Percentiles rank a stretch among this genome's conserved stretches.
Conservation (phyloP, 148 eudicot species). For the Bassia scoparia region DNA sequence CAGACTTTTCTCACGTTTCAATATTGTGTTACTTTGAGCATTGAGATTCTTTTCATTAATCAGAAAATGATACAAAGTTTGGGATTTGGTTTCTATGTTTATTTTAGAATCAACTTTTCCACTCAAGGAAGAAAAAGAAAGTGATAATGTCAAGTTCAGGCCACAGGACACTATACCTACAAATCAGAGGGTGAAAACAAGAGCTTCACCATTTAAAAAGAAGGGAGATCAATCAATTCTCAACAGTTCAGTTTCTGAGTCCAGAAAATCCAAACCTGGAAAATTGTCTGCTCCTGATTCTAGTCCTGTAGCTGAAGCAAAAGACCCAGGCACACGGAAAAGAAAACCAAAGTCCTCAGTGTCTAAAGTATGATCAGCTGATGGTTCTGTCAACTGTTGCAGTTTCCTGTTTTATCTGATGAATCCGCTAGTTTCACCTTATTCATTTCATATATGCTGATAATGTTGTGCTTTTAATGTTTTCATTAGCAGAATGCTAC, state of each 20-base stretch:
- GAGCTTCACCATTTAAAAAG: slow-evolving; percentile 41
- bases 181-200: slow-evolving; percentile 40
- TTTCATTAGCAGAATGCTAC: slow-evolving; percentile 39
- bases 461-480: neutral
- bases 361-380: slow-evolving; percentile 47
- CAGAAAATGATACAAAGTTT: neutral
- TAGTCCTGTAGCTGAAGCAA: slow-evolving; percentile 38
- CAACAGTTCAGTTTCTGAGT: slow-evolving; percentile 34
- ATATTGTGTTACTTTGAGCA: neutral
- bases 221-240: slow-evolving; percentile 40
- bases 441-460: slow-evolving; percentile 16
- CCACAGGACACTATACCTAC: slow-evolving; percentile 36
- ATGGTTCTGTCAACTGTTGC: slow-evolving; percentile 3
- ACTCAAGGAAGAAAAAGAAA: slow-evolving; percentile 47
- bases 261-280: slow-evolving; percentile 47
- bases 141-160: slow-evolving; percentile 40
- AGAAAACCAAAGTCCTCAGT: slow-evolving; percentile 50
- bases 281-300: slow-evolving; percentile 39
- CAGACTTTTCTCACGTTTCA: neutral
- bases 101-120: slow-evolving; percentile 42
- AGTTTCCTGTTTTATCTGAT: neutral
- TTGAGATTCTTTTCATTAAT: slow-evolving; percentile 8
- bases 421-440: slow-evolving; percentile 11
- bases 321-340: slow-evolving; percentile 36
- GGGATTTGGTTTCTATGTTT: slow-evolving; percentile 3